Percentiles rank a stretch among this genome's conserved stretches.
Evolutionary conservation across 148 eudicot genomes (phyloP).

Genomic region (Rhododendron griersonianum): DNA sequence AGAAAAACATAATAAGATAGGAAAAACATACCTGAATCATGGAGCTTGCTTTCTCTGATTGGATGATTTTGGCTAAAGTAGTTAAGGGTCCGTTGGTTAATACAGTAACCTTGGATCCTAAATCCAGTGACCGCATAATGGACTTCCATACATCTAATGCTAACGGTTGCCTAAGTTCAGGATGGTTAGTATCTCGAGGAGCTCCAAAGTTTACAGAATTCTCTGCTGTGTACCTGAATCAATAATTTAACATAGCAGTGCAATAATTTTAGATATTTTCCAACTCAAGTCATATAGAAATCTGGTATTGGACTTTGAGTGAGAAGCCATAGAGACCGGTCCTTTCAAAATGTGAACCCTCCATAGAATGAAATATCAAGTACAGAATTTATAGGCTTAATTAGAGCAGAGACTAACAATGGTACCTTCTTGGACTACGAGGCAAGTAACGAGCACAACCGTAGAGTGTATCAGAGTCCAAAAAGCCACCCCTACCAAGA

Average conservation of each 20-base stretch:
- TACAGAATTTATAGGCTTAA: no score
- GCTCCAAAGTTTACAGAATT: conserved; percentile 53
- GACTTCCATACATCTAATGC: conserved; percentile 60
- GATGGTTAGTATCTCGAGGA: conserved; percentile 56
- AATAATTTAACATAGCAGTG: not conserved
- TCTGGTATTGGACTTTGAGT: no score
- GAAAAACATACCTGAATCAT: conserved; percentile 37
- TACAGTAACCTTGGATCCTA: conserved; percentile 35
- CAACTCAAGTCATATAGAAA: no score
- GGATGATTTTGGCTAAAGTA: conserved; percentile 47
- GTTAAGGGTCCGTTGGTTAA: conserved; percentile 66
- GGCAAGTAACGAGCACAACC: conserved; percentile 66
- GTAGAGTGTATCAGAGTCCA: conserved; percentile 73
- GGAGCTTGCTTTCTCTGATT: conserved; percentile 33
- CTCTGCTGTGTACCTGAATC: conserved; percentile 9
- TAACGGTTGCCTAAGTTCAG: conserved; percentile 51
- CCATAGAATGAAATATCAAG: no score
- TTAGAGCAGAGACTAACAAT: no score
- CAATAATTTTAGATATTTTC: no score
- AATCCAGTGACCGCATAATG: conserved; percentile 26
- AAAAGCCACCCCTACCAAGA: conserved; percentile 63
- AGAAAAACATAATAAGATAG: no score
- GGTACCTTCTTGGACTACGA: conserved; percentile 62
- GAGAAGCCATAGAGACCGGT: no score
- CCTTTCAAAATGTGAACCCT: no score